These are phyloP conservation scores for Xylaria intraflava DNA, from an alignment of 495 filamentous ascomycete genomes.

Conservation along the genomic window DNA sequence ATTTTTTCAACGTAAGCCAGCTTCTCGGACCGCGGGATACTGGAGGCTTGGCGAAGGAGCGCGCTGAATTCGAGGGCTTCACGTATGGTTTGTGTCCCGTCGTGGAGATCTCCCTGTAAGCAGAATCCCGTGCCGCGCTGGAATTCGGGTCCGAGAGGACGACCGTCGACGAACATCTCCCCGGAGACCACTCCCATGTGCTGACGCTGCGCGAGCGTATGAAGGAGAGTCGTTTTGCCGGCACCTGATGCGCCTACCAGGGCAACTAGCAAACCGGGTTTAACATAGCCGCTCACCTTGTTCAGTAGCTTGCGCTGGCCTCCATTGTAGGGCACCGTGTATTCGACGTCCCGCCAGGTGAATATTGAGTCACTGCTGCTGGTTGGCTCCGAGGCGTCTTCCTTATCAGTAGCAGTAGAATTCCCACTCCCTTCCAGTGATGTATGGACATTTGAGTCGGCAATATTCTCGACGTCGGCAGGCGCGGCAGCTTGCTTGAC, in stretches of 20 bases:
- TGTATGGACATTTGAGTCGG: constrained; percentile 5
- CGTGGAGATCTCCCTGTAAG: constrained; percentile 81
- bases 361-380: constrained; percentile 61
- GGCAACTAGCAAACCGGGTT: constrained; percentile 72
- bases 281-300: constrained; percentile 62
- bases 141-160: constrained; percentile 60
- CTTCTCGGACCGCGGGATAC: constrained; percentile 61
- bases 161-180: constrained; percentile 74
- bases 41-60: constrained; percentile 66
- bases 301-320: constrained; percentile 64
- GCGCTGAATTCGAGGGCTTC: constrained; percentile 79
- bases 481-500: constrained; percentile 36
- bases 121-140: constrained; percentile 79
- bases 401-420: constrained; percentile 25
- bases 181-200: constrained; percentile 64
- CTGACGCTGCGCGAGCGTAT: constrained; percentile 71
- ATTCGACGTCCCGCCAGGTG: constrained; percentile 69
- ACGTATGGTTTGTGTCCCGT: constrained; percentile 76
- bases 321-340: constrained; percentile 64
- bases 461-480: constrained; percentile 43
- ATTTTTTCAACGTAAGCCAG: constrained; percentile 80
- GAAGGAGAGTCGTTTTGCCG: constrained; percentile 68
- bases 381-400: constrained; percentile 50
- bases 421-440: constrained; percentile 19
- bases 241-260: constrained; percentile 80